Evolutionary conservation across 345 rosid species (phyloP).

Genomic region (Hirschfeldia incana): DNA sequence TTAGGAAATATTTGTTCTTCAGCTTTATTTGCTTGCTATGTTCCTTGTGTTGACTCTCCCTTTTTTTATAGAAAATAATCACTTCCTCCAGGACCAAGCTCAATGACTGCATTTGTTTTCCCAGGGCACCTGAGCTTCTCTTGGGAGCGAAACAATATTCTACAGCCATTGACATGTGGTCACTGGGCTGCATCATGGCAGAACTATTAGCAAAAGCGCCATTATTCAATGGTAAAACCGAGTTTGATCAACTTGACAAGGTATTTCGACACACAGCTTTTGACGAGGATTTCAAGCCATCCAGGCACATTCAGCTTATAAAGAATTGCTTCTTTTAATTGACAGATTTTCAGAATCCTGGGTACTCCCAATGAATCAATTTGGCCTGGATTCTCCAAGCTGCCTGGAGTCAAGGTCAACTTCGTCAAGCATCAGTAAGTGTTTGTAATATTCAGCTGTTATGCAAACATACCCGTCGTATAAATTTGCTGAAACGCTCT

Average conservation of each 20-base stretch:
- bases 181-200: constrained; percentile 98
- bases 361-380: constrained; percentile 96
- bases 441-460: constrained; percentile 26
- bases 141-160: constrained; percentile 94
- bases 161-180: constrained; percentile 99
- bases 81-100: constrained; percentile 21
- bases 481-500: constrained; percentile 50
- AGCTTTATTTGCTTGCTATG: constrained; percentile 20
- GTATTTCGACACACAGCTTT: constrained; percentile 36
- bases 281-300: constrained; percentile 16
- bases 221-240: constrained; percentile 91
- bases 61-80: constrained; percentile 29
- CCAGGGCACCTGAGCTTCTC: constrained; percentile 98
- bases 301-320: constrained; percentile 1
- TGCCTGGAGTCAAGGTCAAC: constrained; percentile 97
- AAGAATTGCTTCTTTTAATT: constrained; percentile 1
- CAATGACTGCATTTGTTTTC: constrained; percentile 39
- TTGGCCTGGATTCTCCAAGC: constrained; percentile 95
- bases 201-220: constrained; percentile 86
- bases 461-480: constrained; percentile 6
- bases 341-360: constrained; percentile 83
- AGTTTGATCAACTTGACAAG: constrained; percentile 98
- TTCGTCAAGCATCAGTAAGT: constrained; percentile 98
- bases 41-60: constrained; percentile 23
- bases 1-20: constrained; percentile 7